Base-by-base conservation (phyloP, 495 filamentous ascomycete species). In the Penicilliopsis zonata region DNA sequence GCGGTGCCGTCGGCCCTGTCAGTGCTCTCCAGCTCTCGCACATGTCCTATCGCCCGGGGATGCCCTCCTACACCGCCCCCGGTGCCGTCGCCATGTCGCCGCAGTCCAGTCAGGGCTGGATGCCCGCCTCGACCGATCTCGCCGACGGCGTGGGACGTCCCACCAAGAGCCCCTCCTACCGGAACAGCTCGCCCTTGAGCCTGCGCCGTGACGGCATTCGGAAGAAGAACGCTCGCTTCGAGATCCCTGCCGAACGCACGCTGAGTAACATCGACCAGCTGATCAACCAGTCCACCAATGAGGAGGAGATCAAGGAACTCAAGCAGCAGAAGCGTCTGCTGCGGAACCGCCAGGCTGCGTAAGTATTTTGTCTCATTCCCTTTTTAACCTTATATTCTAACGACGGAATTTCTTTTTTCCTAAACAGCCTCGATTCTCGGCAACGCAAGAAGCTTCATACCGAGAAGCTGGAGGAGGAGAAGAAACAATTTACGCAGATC, bases 371-470 rank as follows among this genome's bases (percentile, higher is more conserved):
- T n/a, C n/a, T n/a, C n/a, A n/a, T n/a, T n/a, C n/a, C n/a, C n/a
- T n/a, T n/a, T n/a, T n/a, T n/a, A n/a, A n/a, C n/a, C n/a, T n/a
- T n/a, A n/a, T n/a, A n/a, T n/a, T n/a, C n/a, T n/a, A n/a, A n/a
- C n/a, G n/a, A n/a, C n/a, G n/a, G n/a, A n/a, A n/a, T n/a, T n/a
- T n/a, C n/a, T n/a, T n/a, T n/a, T n/a, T n/a, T n/a, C n/a, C n/a
- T n/a, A n/a, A n/a, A n/a, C 49, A 94, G 84, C 28, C 74, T 99
- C 41, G 86, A 95, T 61, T 96, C 92, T 18, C 80, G 90, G 41
- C 90, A 95, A 55, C 80, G 92, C 41, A 99, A 96, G 72, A 99
- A 99, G 71, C 80, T 87, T 55, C 88, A 99, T 61, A 96, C 90
- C 16, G 88, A 96, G 65, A 80, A 87, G 36, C 72, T 99, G 10